Conservation (phyloP, 495 filamentous ascomycete genomes). For the Podospora anserina region DNA sequence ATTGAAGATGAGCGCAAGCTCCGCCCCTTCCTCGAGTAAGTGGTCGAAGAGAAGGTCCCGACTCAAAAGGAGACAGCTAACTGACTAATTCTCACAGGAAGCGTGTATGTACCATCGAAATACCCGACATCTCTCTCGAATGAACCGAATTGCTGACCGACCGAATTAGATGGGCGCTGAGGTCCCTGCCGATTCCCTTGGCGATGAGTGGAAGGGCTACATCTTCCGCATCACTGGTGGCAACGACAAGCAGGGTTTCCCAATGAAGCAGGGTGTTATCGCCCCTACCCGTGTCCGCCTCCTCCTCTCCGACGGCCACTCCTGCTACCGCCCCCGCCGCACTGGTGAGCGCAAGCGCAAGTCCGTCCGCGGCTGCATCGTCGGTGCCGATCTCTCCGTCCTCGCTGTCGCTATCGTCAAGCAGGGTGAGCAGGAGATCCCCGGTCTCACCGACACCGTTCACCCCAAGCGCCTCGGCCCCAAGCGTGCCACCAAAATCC, state of each 20-base stretch:
- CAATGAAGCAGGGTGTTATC: constrained; percentile 99
- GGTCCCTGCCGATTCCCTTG: constrained; percentile 88
- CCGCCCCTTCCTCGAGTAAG: constrained; percentile 57
- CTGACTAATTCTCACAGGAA: constrained; percentile 30
- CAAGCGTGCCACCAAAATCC: constrained; percentile 99
- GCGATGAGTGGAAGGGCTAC: constrained; percentile 99
- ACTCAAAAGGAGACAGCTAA: background rate
- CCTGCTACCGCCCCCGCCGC: constrained; percentile 96
- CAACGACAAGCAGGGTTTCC: constrained; percentile 99
- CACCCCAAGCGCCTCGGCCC: constrained; percentile 97
- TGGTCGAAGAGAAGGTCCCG: constrained; percentile 19
- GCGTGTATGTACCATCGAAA: constrained; percentile 34
- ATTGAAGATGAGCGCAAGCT: constrained; percentile 92
- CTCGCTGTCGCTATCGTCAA: constrained; percentile 92
- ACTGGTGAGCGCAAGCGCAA: constrained; percentile 99
- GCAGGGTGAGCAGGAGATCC: constrained; percentile 90
- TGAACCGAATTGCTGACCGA: constrained; percentile 30
- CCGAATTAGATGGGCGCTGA: constrained; percentile 82
- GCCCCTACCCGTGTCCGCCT: constrained; percentile 96
- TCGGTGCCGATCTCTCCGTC: constrained; percentile 88
- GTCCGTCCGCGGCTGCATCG: constrained; percentile 96
- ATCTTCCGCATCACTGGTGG: constrained; percentile 97
- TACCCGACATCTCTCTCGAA: background rate
- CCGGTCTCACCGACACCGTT: constrained; percentile 92
- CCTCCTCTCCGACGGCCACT: constrained; percentile 86